These are phyloP conservation scores for Lolium rigidum DNA, from an alignment of 176 grass and related monocot species.

Conservation along the genomic window DNA sequence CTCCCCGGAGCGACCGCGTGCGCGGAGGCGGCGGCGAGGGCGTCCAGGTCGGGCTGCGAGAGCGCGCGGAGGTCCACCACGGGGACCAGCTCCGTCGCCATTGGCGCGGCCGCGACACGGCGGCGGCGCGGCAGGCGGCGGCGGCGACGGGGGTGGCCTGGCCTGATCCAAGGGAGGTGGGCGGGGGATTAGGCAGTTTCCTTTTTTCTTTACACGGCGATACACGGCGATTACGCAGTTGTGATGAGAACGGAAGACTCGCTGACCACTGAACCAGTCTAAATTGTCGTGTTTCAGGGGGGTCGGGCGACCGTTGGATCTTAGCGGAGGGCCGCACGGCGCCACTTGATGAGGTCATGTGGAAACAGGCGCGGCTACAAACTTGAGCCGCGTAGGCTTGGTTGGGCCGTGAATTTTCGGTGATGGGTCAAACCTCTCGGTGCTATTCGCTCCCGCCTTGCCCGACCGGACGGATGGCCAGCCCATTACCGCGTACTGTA, in stretches of 20 bases:
- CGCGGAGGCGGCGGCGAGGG: constrained; percentile 53
- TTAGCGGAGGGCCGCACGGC: background rate
- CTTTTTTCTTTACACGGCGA: background rate
- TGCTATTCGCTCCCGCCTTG: too few species aligned
- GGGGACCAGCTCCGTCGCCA: constrained; percentile 69
- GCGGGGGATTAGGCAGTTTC: constrained; percentile 1
- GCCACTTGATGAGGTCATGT: constrained; percentile 4
- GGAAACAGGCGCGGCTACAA: background rate
- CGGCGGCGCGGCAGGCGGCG: background rate
- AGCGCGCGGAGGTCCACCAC: constrained; percentile 77
- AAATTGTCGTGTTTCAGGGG: background rate
- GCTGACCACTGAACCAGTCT: background rate
- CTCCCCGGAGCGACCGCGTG: constrained; percentile 53
- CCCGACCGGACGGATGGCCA: too few species aligned
- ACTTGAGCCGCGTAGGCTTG: background rate
- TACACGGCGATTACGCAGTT: background rate
- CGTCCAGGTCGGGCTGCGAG: constrained; percentile 67
- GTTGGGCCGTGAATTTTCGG: background rate
- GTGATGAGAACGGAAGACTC: background rate
- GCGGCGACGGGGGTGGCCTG: background rate
- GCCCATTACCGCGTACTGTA: too few species aligned
- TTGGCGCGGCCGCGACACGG: constrained; percentile 27
- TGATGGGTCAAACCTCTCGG: too few species aligned
- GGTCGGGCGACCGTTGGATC: background rate
- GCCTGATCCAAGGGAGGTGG: constrained; percentile 32